Percentiles rank a stretch among this genome's conserved stretches.
Evolutionary conservation across 495 filamentous ascomycete genomes (phyloP).

Genomic region (Pyronema domesticum): DNA sequence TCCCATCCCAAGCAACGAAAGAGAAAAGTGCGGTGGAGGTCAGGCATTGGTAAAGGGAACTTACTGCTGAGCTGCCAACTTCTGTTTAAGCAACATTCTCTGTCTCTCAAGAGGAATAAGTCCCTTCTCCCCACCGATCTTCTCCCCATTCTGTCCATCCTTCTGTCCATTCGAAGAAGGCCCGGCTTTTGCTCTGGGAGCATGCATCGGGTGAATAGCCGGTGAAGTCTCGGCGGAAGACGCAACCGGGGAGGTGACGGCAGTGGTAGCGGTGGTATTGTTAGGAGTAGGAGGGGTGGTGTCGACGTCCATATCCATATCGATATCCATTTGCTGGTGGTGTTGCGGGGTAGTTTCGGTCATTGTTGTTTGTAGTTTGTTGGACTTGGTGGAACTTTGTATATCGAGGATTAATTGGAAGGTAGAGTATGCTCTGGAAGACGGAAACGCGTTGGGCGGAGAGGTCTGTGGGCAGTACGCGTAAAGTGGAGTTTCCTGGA

Average conservation of each 20-base stretch:
- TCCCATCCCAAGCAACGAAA: not conserved
- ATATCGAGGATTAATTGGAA: too few relatives aligned
- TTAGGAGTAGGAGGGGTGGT: not conserved
- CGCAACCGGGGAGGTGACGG: not conserved
- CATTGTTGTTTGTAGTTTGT: not conserved
- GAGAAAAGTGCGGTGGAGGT: not conserved
- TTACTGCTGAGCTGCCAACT: constrained; percentile 18
- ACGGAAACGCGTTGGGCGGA: not conserved
- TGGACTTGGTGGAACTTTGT: too few relatives aligned
- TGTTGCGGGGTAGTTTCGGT: not conserved
- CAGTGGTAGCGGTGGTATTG: not conserved
- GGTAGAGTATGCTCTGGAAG: too few relatives aligned
- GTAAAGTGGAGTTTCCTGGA: too few relatives aligned
- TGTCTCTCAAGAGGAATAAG: constrained; percentile 18
- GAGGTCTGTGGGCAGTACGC: too few relatives aligned
- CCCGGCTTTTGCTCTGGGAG: not conserved
- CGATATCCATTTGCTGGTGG: not conserved
- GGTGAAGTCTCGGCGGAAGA: not conserved
- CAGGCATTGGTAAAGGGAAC: not conserved
- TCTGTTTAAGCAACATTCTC: constrained; percentile 21
- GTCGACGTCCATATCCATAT: not conserved
- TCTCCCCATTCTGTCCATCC: constrained; percentile 17
- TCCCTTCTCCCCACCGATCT: not conserved
- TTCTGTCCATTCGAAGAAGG: constrained; percentile 1
- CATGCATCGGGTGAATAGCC: not conserved